Evolutionary conservation across 2,329 filamentous ascomycete genomes (phyloP).

Genomic region (Microcyclosporella mali): DNA sequence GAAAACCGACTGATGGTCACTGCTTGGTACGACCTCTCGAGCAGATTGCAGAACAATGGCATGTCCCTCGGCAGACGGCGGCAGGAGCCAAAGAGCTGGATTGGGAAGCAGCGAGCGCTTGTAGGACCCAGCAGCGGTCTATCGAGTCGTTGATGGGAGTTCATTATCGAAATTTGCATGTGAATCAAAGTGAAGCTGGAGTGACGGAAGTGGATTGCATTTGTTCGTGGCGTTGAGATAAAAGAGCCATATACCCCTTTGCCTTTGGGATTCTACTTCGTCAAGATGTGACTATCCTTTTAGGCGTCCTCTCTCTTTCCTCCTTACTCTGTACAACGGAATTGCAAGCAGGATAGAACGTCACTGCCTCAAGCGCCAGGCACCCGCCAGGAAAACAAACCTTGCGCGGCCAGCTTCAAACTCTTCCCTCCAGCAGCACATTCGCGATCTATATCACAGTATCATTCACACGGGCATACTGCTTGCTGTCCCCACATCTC

Average conservation of each 20-base stretch:
- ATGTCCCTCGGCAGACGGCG: slow-evolving; percentile 69
- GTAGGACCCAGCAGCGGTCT: slow-evolving; percentile 28
- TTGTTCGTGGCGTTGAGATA: background rate
- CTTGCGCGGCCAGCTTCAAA: no score
- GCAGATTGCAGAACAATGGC: slow-evolving; percentile 73
- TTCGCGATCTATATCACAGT: no score
- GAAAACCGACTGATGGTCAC: slow-evolving; percentile 73
- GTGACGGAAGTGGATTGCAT: background rate
- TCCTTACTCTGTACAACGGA: no score
- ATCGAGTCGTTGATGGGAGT: background rate
- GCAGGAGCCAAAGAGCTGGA: slow-evolving; percentile 72
- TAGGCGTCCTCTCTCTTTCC: no score
- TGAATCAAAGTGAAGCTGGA: no score
- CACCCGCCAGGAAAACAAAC: no score
- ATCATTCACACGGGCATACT: no score
- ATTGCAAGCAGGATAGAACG: no score
- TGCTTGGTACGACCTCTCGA: slow-evolving; percentile 81
- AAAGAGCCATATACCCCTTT: background rate
- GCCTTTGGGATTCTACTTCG: background rate
- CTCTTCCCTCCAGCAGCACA: no score
- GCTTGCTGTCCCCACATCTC: no score
- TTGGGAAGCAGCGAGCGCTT: slow-evolving; percentile 68
- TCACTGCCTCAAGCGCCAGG: no score
- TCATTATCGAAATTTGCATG: no score
- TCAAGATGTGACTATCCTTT: background rate